Evolutionary conservation across 2,329 filamentous ascomycete species (phyloP), one percentile per base, ranked within the genome.

Genomic region (Cadophora gregata): DNA sequence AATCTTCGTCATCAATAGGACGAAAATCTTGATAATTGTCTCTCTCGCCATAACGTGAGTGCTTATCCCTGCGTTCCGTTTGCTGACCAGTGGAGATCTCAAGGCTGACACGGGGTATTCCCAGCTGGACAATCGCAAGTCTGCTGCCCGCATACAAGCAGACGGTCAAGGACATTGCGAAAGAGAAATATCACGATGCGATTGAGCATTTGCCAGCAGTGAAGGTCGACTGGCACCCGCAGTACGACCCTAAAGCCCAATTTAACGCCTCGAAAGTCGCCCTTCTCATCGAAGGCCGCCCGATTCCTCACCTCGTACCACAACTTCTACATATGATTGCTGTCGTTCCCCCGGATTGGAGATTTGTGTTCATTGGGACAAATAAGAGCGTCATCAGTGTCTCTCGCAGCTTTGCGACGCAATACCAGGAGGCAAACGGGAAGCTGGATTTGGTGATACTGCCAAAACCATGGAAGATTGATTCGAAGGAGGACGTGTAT

Each of bases 241-340:
- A 69, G 19, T 70, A 71, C 62, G 73, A 76, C 25, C 72, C 74
- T 14, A 73, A 73, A 58, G 42, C 63, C 3, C 73, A 75, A 68
- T 77, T 74, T 68, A 85, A 86, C 71, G 72, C 78, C 21, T 82
- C 83, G 62, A 76, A 76, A 73, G 79, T 87, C 53, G 85, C 84
- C 38, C 80, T 88, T 12, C 79, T 88, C 27, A 82, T 88, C 67
- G 85, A 87, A 75, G 82, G 82, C 74, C 82, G 85, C 1, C 75
- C 82, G 2, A 78, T 80, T 38, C 79, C 84, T 3, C 77, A 82
- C 69, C 80, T 87, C 51, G 84, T 83, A 2, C 84, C 85, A 1
- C 78, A 86, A 62, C 77, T 86, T 75, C 79, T 86, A 29, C 85
- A 87, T 74, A 85, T 86, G 77, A 86, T 86, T 67, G 78, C 81